These are phyloP conservation scores for Pseudonitzschia delicatissima DNA, from an alignment of 108 stramenopile species.

Conservation along the genomic window DNA sequence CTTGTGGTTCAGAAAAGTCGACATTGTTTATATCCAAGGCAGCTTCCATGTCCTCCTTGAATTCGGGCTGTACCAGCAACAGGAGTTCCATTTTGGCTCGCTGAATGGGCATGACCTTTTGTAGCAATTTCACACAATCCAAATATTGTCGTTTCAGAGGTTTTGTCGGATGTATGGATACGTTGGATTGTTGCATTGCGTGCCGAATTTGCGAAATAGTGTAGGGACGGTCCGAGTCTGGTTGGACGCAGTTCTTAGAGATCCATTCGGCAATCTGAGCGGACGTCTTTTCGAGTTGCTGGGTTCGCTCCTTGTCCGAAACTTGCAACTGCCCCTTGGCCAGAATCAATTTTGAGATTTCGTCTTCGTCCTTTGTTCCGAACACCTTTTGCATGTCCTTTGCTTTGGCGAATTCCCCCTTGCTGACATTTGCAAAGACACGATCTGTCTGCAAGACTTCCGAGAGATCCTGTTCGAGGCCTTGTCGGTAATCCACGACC, in stretches of 20 bases:
- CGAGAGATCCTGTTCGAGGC: slow-evolving; percentile 94
- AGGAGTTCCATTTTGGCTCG: slow-evolving; percentile 93
- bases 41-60: slow-evolving; percentile 17
- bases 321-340: slow-evolving; percentile 89
- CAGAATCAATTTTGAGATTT: slow-evolving; percentile 80
- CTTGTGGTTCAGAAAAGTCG: slow-evolving; percentile 18
- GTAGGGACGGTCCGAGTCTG: slow-evolving; percentile 82
- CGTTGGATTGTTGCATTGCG: slow-evolving; percentile 82
- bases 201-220: slow-evolving; percentile 84
- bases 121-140: slow-evolving; percentile 90
- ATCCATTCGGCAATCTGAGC: slow-evolving; percentile 93
- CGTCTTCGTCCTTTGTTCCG: slow-evolving; percentile 78
- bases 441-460: slow-evolving; percentile 97
- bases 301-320: slow-evolving; percentile 87
- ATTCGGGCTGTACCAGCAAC: slow-evolving; percentile 35
- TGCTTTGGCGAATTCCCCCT: slow-evolving; percentile 91
- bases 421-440: slow-evolving; percentile 95
- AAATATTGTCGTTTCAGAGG: slow-evolving; percentile 93
- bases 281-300: slow-evolving; percentile 69
- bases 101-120: slow-evolving; percentile 85
- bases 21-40: slow-evolving; percentile 23
- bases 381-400: slow-evolving; percentile 85
- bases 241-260: slow-evolving; percentile 90
- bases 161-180: slow-evolving; percentile 85
- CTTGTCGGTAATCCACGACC: slow-evolving; percentile 95